Conservation (phyloP, 139 green algal species). For the Chlamydomonas eustigma region DNA sequence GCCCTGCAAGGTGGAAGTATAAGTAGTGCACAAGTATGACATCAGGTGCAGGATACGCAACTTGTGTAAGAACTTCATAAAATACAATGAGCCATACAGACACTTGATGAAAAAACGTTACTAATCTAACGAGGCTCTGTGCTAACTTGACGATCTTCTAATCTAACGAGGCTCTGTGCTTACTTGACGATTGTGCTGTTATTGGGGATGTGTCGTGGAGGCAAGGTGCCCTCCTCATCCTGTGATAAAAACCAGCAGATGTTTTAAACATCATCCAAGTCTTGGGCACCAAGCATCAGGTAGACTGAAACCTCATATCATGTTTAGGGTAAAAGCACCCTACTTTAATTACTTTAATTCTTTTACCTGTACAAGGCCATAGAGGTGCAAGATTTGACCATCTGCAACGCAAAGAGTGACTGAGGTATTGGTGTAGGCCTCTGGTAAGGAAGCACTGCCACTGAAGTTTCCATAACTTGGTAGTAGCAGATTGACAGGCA, state of each 20-base stretch:
- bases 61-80: no score
- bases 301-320: background rate
- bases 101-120: no score
- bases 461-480: slow-evolving; percentile 37
- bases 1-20: no score
- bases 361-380: slow-evolving; percentile 29
- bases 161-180: no score
- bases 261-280: background rate
- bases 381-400: slow-evolving; percentile 26
- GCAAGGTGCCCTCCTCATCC: slow-evolving; percentile 29
- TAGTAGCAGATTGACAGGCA: background rate
- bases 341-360: no score
- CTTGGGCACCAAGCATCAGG: background rate
- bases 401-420: slow-evolving; percentile 29
- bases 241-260: slow-evolving; percentile 6
- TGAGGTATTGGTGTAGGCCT: background rate
- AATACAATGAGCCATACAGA: no score
- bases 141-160: no score
- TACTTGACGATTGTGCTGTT: slow-evolving; percentile 34
- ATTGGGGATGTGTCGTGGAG: slow-evolving; percentile 22
- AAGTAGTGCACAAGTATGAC: no score
- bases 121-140: no score
- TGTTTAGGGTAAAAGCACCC: background rate
- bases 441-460: slow-evolving; percentile 7
- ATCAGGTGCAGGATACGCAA: no score